phyloP scores from a whole-genome alignment of 306 rosid genomes.

The Argentina anserina region DNA sequence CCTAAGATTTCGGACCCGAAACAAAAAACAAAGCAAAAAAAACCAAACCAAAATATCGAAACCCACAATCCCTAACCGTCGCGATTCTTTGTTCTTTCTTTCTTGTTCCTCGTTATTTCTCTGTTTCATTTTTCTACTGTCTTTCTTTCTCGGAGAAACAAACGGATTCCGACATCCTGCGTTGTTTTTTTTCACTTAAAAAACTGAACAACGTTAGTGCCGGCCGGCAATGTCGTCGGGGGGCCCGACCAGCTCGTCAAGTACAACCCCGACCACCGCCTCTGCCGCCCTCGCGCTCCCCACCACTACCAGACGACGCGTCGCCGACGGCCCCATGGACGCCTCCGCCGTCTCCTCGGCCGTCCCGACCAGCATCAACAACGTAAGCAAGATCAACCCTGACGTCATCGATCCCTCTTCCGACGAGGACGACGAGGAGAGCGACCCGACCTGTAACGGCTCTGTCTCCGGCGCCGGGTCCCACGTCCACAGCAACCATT shows the following conservation, averaged over 20 bases:
- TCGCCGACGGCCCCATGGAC: slow-evolving; percentile 29
- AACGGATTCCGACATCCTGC: neutral
- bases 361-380: slow-evolving; percentile 35
- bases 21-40: neutral
- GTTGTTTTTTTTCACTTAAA: neutral
- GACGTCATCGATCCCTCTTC: slow-evolving; percentile 25
- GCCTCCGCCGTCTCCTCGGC: slow-evolving; percentile 51
- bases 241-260: slow-evolving; percentile 13
- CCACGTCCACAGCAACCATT: slow-evolving; percentile 23
- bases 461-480: slow-evolving; percentile 22
- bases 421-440: slow-evolving; percentile 32
- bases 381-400: neutral
- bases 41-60: neutral
- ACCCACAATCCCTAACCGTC: neutral
- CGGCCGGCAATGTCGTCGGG: slow-evolving; percentile 32
- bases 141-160: neutral
- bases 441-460: slow-evolving; percentile 28
- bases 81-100: neutral
- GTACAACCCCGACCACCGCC: slow-evolving; percentile 7
- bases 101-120: too few species aligned
- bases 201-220: neutral
- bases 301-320: slow-evolving; percentile 30
- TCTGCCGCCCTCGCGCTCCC: slow-evolving; percentile 11
- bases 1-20: slow-evolving; percentile 5
- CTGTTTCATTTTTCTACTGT: too few species aligned